Evolutionary conservation across 305 asterid genomes (phyloP), one percentile per base, ranked within the genome.

Genomic region (Fraxinus greggii): DNA sequence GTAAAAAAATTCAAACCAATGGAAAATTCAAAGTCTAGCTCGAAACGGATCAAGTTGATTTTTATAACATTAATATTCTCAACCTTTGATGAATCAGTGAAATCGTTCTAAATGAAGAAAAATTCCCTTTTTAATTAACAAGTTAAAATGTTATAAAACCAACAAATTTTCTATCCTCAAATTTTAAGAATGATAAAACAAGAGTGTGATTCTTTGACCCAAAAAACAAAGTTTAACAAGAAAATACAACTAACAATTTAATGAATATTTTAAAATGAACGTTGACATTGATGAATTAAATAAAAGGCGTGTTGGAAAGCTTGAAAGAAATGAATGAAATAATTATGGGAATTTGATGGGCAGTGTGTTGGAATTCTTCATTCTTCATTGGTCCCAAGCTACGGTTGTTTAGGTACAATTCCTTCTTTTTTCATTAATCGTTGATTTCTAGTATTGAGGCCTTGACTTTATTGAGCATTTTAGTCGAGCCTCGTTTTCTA

Each of bases 291-390:
- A 10, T 3, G 9, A 24, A 23, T 9, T 3, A 3, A 24, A 65
- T 10, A 24, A 26, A 28, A 24, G 32, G 72, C 19, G 7, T 65
- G 33, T 65, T 65, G 73, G 29, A 65, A 65, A 26, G 73, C 10
- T 35, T 26, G 73, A 63, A 24, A 24, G 31, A 61, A 61, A 59
- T 59, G 28, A 61, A 61, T 61, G 24, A 61, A 61, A 65, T 63
- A 28, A 65, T 65, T 65, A 63, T 63, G 72, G 72, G 72, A 21
- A 63, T 59, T 59, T 59, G 72, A 63, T 24, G 72, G 72, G 73
- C 33, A 65, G 59, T 0, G 17, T 24, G 17, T 65, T 65, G 73
- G 73, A 28, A 65, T 26, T 65, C 33, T 65, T 26, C 33, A 9
- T 65, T 65, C 31, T 21, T 23, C 72, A 8, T 63, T 63, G 72